phyloP scores from a whole-genome alignment of 202 grass and related monocot genomes.

The Cymbopogon flexuosus region DNA sequence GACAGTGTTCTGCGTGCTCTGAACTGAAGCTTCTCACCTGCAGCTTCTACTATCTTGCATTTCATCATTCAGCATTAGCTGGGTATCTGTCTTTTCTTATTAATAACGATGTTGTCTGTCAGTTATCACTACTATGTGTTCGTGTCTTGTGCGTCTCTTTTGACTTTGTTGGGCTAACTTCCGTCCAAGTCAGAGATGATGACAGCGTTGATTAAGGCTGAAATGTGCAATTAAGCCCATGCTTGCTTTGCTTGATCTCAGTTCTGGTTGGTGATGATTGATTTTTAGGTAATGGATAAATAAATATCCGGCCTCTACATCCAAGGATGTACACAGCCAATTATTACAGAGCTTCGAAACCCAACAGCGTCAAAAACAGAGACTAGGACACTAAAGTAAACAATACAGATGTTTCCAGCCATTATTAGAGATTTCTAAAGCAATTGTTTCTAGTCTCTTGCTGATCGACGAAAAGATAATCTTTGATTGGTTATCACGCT shows the following conservation, averaged over 20 bases:
- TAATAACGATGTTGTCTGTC: conserved; percentile 16
- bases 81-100: conserved; percentile 35
- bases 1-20: neutral
- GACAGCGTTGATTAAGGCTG: conserved; percentile 1
- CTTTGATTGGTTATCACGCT: too few relatives aligned
- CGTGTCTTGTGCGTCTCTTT: neutral
- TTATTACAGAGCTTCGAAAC: too few relatives aligned
- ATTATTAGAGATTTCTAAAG: too few relatives aligned
- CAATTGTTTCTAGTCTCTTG: too few relatives aligned
- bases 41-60: conserved; percentile 13
- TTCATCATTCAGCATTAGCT: neutral
- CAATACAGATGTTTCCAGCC: too few relatives aligned
- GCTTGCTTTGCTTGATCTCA: neutral
- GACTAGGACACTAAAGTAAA: too few relatives aligned
- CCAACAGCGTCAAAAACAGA: too few relatives aligned
- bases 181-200: neutral
- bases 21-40: conserved; percentile 25
- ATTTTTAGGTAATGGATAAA: too few relatives aligned
- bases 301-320: too few relatives aligned
- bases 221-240: neutral
- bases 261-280: neutral
- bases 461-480: too few relatives aligned
- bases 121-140: neutral
- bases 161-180: neutral
- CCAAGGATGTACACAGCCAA: too few relatives aligned